Percentiles rank a stretch among this genome's conserved stretches.
Evolutionary conservation across 441 rosid species (phyloP).

Genomic region (Bocquillonia castaneifolia): DNA sequence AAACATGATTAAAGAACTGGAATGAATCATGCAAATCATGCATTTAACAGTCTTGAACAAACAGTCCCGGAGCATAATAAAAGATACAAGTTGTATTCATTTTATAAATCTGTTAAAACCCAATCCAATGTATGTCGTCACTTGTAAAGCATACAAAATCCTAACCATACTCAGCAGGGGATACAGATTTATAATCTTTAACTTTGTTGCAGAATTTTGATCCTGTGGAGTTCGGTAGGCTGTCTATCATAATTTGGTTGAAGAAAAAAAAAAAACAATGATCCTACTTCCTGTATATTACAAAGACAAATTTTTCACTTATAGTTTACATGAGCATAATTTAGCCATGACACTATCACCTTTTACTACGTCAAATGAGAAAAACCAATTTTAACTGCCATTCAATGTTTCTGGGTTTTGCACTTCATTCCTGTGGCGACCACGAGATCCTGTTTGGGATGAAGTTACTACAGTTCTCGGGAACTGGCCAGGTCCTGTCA

Average conservation of each 20-base stretch:
- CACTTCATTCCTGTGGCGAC: constrained; percentile 14
- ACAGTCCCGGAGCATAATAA: too few species aligned
- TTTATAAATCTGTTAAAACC: not conserved
- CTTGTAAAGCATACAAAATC: not conserved
- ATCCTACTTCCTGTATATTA: constrained; percentile 15
- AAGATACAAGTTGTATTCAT: not conserved
- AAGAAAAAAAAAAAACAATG: constrained; percentile 9
- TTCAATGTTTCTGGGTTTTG: constrained; percentile 27
- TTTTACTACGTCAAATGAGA: constrained; percentile 4
- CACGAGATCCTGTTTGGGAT: constrained; percentile 20
- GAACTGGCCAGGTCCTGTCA: constrained; percentile 36
- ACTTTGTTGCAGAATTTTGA: not conserved
- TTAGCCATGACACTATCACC: not conserved
- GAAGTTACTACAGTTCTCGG: constrained; percentile 39
- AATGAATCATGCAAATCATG: too few species aligned
- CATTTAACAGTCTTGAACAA: too few species aligned
- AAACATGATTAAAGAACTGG: too few species aligned
- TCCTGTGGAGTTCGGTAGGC: not conserved
- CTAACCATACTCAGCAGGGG: not conserved
- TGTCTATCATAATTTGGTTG: not conserved
- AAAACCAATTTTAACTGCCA: constrained; percentile 22
- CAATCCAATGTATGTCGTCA: not conserved
- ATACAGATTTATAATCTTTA: not conserved
- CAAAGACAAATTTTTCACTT: constrained; percentile 4
- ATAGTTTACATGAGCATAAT: not conserved